A percentile compares a stretch with the other conserved stretches of the same genome.
phyloP scores from a whole-genome alignment of 2,329 filamentous ascomycete species.

The Talaromyces verruculosus region DNA sequence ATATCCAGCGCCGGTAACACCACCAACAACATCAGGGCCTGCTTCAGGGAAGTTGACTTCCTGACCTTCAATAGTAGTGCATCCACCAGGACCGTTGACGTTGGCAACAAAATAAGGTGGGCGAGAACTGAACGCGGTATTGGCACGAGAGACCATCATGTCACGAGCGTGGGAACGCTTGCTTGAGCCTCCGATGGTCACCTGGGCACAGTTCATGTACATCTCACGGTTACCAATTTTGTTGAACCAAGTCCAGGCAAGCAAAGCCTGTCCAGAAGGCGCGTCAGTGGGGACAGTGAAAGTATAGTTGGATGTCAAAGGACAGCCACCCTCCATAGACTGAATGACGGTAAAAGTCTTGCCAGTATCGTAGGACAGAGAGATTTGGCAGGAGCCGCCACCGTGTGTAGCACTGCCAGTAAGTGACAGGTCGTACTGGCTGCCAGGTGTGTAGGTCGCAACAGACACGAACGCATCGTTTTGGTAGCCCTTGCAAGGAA shows the following conservation, averaged over 20 bases:
- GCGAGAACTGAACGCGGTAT: conserved; percentile 52
- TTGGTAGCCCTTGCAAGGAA: conserved; percentile 72
- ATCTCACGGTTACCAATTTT: conserved; percentile 74
- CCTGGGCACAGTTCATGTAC: conserved; percentile 81
- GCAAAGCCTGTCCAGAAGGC: conserved; percentile 60
- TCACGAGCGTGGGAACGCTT: conserved; percentile 24
- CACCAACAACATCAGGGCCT: conserved; percentile 54
- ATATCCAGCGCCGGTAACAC: conserved; percentile 37
- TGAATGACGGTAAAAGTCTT: conserved; percentile 68
- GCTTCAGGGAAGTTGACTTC: conserved; percentile 67
- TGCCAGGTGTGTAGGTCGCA: conserved; percentile 63
- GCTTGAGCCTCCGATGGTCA: conserved; percentile 54
- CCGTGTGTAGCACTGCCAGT: conserved; percentile 62
- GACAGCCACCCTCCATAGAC: conserved; percentile 61
- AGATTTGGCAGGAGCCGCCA: conserved; percentile 75
- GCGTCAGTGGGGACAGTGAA: conserved; percentile 68
- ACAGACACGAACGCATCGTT: conserved; percentile 54
- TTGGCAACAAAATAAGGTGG: conserved; percentile 73
- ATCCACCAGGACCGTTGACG: conserved; percentile 53
- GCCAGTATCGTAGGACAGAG: conserved; percentile 71
- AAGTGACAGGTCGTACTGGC: conserved; percentile 63
- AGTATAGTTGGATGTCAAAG: conserved; percentile 55
- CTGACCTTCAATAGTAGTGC: conserved; percentile 57
- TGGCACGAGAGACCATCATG: conserved; percentile 16
- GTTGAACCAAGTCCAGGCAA: conserved; percentile 80